Base-by-base conservation (phyloP, 345 rosid genomes). In the Dovyalis caffra region DNA sequence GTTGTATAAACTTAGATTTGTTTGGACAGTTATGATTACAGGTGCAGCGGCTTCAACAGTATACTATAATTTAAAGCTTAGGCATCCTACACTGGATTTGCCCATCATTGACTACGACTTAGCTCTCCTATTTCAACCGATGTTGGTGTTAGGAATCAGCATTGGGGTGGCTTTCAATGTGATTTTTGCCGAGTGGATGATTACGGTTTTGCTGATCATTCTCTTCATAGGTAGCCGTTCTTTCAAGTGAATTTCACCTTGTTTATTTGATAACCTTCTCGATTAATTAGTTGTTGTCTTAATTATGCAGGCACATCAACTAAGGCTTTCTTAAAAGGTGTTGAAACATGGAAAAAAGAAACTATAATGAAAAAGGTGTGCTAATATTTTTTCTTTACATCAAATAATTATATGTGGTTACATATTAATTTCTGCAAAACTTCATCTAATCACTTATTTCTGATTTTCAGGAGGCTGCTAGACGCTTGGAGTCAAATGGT, bases 311-410 rank as follows among this genome's bases (percentile, higher is more conserved):
- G 51, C n/a, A 84, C 77, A 60, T 78, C 88, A 15, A 84, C 78
- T 0, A 85, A 74, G 76, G 83, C 90, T 74, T 87, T 87, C 78
- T 53, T 79, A 58, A 87, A 74, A 78, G 90, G 90, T 16, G 71
- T 87, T 43, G 83, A 80, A 68, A 85, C 90, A 23, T 85, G 90
- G 90, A 83, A 83, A 64, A 87, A 78, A 53, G 90, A 87, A 78
- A 83, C 87, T 71, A 74, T 80, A 15, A 45, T 68, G 10, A 83
- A 78, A 45, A 66, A 71, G 81, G 90, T 85, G 23, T 26, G 33
- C 20, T 35, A 11, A 32, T 16, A 5, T 5, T 5, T 49, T 10
- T 70, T 4, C n/a, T 23, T 37, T 16, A 11, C 47, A 61, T 29
- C 35, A 38, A 20, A 8, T 7, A 21, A 20, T 38, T 26, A 33